These are phyloP conservation scores for Phytophthora crassamura DNA, from an alignment of 352 stramenopile species.

Conservation along the genomic window DNA sequence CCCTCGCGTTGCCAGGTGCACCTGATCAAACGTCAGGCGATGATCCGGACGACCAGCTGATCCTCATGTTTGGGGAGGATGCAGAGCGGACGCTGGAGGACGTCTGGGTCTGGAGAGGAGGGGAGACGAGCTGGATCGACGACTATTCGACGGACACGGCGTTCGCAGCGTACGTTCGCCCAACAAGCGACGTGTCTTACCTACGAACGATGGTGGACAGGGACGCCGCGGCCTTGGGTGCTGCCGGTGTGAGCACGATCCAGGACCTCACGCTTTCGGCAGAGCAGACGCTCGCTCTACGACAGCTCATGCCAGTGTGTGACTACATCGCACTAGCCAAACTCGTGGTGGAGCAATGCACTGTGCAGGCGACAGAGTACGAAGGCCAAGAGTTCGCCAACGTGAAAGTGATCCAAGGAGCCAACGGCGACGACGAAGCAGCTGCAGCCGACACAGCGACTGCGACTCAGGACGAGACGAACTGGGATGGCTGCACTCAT, in stretches of 20 bases:
- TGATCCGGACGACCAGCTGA: slow-evolving; percentile 53
- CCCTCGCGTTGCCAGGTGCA: slow-evolving; percentile 46
- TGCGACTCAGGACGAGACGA: slow-evolving; percentile 24
- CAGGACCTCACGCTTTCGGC: slow-evolving; percentile 73
- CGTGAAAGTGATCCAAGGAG: slow-evolving; percentile 44
- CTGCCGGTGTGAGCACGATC: slow-evolving; percentile 78
- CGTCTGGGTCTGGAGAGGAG: slow-evolving; percentile 70
- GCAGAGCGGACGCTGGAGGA: slow-evolving; percentile 64
- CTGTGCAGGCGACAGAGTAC: slow-evolving; percentile 48
- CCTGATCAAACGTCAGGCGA: slow-evolving; percentile 52
- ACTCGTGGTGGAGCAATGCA: slow-evolving; percentile 63
- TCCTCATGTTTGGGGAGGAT: slow-evolving; percentile 72
- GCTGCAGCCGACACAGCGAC: slow-evolving; percentile 10
- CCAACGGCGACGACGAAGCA: slow-evolving; percentile 21
- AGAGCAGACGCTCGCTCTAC: slow-evolving; percentile 61
- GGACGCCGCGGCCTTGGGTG: slow-evolving; percentile 60
- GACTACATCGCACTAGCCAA: slow-evolving; percentile 76
- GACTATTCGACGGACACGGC: slow-evolving; percentile 52
- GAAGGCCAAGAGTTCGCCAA: slow-evolving; percentile 59
- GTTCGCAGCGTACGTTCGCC: slow-evolving; percentile 50
- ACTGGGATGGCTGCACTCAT: slow-evolving; percentile 73
- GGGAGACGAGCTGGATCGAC: slow-evolving; percentile 41
- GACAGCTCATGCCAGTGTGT: slow-evolving; percentile 64
- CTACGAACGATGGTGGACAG: slow-evolving; percentile 57
- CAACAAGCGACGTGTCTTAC: slow-evolving; percentile 54